Evolutionary conservation across 768 basidiomycete genomes (phyloP), one percentile per base, ranked within the genome.

Genomic region (Rhodotorula babjevae): DNA sequence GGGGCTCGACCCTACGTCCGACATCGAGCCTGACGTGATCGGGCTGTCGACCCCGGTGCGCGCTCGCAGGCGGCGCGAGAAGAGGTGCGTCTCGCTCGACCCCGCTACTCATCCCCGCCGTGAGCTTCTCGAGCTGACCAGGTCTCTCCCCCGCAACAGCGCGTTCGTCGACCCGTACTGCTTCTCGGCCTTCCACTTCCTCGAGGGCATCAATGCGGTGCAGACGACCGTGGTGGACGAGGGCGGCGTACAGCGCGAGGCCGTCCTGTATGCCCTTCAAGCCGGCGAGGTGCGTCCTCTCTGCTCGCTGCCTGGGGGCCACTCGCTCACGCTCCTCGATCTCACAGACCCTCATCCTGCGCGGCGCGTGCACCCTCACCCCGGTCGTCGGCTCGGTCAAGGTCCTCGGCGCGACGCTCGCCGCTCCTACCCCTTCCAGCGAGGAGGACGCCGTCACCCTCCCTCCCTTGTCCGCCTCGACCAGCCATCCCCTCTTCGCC

Each of bases 301-400:
- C 58, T 49, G 50, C n/a, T 44, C 16, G 16, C 27, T 25, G 16
- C n/a, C 60, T 2, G 55, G 33, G 36, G 46, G 44, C 49, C 21
- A 2, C 44, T 1, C 36, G 11, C 50, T 63, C 44, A 1, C 21
- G 36, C 36, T 36, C n/a, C 36, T 36, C 36, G 5, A 36, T 9
- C 55, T 76, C 83, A 6, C 80, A 90, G 73, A 85, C 85, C 0
- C 77, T 92, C 14, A 84, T 88, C 46, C 79, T 94, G n/a, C 82
- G 90, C 15, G 93, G 93, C 10, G 82, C 84, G 0, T 90, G 87
- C 79, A 79, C 77, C 8, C 70, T 95, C 25, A 83, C 84, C 0
- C 84, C 93, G 36, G 78, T 93, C 9, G 86, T 83, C 62, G 90
- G 90, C 1, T 81, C 84, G 25, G 72, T 93, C 63, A 81, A 83